Percentiles rank a stretch among this genome's conserved stretches.
These are phyloP conservation scores for Coemansia sp. DNA, from an alignment of 192 early-diverging fungal species.

Conservation along the genomic window DNA sequence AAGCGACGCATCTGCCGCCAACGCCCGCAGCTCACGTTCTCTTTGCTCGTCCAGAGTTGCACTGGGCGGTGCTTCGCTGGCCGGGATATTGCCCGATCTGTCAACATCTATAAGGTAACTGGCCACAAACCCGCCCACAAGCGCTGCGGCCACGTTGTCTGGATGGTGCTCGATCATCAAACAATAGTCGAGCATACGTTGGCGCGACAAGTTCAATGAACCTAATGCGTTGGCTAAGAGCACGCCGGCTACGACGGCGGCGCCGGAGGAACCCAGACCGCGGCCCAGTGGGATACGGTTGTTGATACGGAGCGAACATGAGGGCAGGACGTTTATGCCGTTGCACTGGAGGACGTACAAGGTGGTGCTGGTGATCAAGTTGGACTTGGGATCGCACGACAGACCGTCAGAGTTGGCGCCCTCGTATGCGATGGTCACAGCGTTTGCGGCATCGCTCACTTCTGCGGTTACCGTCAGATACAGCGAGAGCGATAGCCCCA, in stretches of 20 bases:
- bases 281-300: constrained; percentile 96
- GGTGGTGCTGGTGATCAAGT: constrained; percentile 93
- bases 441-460: not conserved
- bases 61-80: constrained; percentile 20
- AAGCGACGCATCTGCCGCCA: constrained; percentile 14
- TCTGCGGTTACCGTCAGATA: constrained; percentile 70
- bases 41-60: constrained; percentile 13
- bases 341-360: constrained; percentile 80
- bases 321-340: constrained; percentile 62
- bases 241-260: constrained; percentile 94
- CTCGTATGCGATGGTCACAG: constrained; percentile 41
- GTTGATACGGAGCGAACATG: constrained; percentile 70
- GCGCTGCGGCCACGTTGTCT: constrained; percentile 92
- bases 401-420: constrained; percentile 62
- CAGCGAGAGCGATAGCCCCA: constrained; percentile 89
- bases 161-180: constrained; percentile 95
- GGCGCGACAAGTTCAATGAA: constrained; percentile 62
- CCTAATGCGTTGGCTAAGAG: constrained; percentile 77
- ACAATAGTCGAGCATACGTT: constrained; percentile 89
- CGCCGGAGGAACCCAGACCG: constrained; percentile 94
- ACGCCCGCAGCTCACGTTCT: constrained; percentile 22
- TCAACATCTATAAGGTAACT: constrained; percentile 71
- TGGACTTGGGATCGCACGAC: constrained; percentile 73
- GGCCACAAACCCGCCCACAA: constrained; percentile 93
- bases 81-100: constrained; percentile 32